These are phyloP conservation scores for Starmerella bacillaris DNA, from an alignment of 805 yeast species.

Conservation along the genomic window DNA sequence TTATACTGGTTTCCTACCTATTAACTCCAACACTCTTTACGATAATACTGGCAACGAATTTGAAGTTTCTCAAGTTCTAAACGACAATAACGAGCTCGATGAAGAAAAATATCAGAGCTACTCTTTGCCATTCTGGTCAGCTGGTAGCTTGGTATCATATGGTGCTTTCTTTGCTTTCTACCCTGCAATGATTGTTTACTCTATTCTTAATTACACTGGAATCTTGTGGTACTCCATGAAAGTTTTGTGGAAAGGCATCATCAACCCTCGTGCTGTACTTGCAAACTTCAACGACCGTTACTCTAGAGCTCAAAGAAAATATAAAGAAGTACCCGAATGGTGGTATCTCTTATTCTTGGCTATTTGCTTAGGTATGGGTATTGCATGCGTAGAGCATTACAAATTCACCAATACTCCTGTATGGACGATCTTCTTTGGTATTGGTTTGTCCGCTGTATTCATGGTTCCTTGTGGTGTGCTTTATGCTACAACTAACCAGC, in stretches of 20 bases:
- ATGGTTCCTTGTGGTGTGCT: constrained; percentile 35
- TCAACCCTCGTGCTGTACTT: constrained; percentile 19
- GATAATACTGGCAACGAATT: constrained; percentile 30
- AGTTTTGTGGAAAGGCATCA: constrained; percentile 3
- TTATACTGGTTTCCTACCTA: constrained; percentile 37
- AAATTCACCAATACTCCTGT: constrained; percentile 33
- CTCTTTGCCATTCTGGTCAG: constrained; percentile 49
- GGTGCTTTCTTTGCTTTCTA: constrained; percentile 40
- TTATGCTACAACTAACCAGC: constrained; percentile 32
- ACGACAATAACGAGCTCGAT: constrained; percentile 32
- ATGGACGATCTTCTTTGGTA: constrained; percentile 40
- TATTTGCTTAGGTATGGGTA: constrained; percentile 29
- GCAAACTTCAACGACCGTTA: constrained; percentile 33
- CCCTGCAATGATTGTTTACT: constrained; percentile 37
- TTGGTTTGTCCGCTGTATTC: constrained; percentile 35
- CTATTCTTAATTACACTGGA: constrained; percentile 26
- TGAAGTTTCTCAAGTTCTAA: constrained; percentile 28
- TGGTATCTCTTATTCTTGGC: constrained; percentile 38
- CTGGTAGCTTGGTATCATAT: constrained; percentile 40
- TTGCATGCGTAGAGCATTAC: constrained; percentile 27
- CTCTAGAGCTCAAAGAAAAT: constrained; percentile 37
- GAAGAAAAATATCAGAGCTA: constrained; percentile 30
- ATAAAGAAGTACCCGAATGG: constrained; percentile 57
- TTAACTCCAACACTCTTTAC: constrained; percentile 28
- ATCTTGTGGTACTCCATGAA: constrained; percentile 4